Base-by-base conservation (phyloP, 2,329 filamentous ascomycete genomes). In the Sphaceloma murrayae region DNA sequence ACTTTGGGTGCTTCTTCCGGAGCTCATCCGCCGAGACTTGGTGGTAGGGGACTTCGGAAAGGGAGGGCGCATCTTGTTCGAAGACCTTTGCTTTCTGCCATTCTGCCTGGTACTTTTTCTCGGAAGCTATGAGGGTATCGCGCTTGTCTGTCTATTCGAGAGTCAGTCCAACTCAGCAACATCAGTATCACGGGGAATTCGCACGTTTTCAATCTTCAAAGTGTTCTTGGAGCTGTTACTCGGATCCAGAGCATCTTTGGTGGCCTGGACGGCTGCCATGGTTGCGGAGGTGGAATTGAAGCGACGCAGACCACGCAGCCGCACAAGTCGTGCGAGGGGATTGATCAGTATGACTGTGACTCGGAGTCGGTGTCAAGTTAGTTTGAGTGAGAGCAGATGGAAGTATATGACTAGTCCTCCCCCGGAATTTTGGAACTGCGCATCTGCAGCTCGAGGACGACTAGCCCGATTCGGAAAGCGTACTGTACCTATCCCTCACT, bases 91-190 rank as follows among this genome's bases (percentile, higher is more conserved):
- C 70, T 48, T 84, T 72, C 58, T 81, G 76, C 86, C 86, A 94
- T 75, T 80, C 72, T 59, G 80, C 69, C 67, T 96, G 89, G 67
- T 94, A 95, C 61, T 87, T 87, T 69, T 91, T 93, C 69, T 96
- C 89, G 57, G 82, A 75, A 22, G 77, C 77, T 55, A 91, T 80
- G 53, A 94, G 71, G 40, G 80, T 75, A 58, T 94, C 86, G 62
- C 87, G 74, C 68, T 94, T 94, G 57, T 93, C 85, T 29, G 87
- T 94, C 75, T 85, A 56, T 5, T 10, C 13, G 17, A 24, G 5
- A 19, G 46, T 58, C 57, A 54, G 44, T 55, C 16, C 43, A 29
- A 10, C 56, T 54, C 49, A 58, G 58, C 45, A 59, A 53, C 31
- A 54, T 59, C 55, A 58, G 43, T 42, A n/a, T 36, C n/a, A 5